Evolutionary conservation across 208 protist genomes (phyloP), one percentile per base, ranked within the genome.

Genomic region (Phytomonas sp.): DNA sequence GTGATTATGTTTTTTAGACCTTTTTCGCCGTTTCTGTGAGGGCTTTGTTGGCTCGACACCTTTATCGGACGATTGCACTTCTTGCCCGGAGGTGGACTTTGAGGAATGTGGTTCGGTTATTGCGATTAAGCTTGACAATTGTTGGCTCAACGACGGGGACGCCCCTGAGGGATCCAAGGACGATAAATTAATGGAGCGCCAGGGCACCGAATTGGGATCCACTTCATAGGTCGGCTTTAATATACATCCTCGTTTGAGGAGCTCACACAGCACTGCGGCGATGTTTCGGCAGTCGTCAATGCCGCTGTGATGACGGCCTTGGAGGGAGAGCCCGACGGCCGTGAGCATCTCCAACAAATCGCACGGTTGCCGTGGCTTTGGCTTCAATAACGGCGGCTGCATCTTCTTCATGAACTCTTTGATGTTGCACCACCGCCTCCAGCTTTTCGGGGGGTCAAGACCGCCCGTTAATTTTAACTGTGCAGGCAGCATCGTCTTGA

Each of bases 231-330:
- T 91, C 4, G 81, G 71, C 33, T 34, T 52, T 52, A 92, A 72
- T 1, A 78, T 52, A 69, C 82, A 66, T 26, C 82, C 82, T 40
- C 78, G 74, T 33, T 56, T 52, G 29, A 95, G 63, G 29, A 95
- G 63, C 61, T 63, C 72, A 29, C 76, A 78, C 31, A 95, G 19
- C 16, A 94, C 80, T 19, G 71, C 60, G 0, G 93, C 80, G 70
- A 98, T 98, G 81, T 98, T 98, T 30, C 91, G 82, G 60, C 85
- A 87, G 76, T 98, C 97, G 75, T 97, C 93, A 37, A 98, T 91
- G 64, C 97, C 97, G 70, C 80, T 91, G 73, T 98, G 97, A 67
- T 96, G 92, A 23, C 82, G 74, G 4, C 97, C 97, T 10, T 74
- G 72, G 23, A 97, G 77, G 1, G 69, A 3, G 3, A 98, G 79